These are phyloP conservation scores for Agaricus blazei DNA, from an alignment of 768 basidiomycete genomes.

Conservation along the genomic window DNA sequence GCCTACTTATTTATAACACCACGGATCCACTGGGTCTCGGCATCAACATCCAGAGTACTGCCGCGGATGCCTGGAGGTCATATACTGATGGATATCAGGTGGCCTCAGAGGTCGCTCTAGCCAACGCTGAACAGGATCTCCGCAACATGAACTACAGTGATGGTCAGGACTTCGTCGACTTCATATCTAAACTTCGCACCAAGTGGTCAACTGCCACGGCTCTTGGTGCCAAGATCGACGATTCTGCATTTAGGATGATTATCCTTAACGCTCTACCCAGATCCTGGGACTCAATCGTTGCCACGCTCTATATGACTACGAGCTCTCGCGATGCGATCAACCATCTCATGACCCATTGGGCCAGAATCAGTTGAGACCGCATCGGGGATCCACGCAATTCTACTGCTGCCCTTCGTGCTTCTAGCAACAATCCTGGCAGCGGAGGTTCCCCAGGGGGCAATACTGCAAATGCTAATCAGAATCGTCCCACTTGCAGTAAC, in stretches of 20 bases:
- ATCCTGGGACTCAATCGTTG: not conserved
- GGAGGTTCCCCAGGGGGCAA: too few species aligned
- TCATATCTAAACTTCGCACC: constrained; percentile 12
- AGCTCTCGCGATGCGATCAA: not conserved
- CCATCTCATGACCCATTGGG: not conserved
- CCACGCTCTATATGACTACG: not conserved
- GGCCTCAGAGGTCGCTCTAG: too few species aligned
- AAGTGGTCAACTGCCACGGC: constrained; percentile 6
- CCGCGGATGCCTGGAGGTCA: too few species aligned
- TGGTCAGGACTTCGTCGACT: constrained; percentile 10
- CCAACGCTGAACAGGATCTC: not conserved
- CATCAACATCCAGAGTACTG: not conserved
- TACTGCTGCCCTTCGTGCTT: not conserved
- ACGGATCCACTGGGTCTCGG: not conserved
- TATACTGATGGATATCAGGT: too few species aligned
- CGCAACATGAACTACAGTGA: constrained; percentile 8
- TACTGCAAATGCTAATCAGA: not conserved
- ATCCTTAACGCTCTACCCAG: constrained; percentile 13
- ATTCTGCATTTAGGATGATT: constrained; percentile 13
- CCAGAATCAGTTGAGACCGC: not conserved
- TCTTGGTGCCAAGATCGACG: constrained; percentile 13
- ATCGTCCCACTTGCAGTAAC: too few species aligned
- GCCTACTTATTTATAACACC: not conserved
- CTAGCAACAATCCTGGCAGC: not conserved
- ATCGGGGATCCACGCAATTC: not conserved